Base-by-base conservation (phyloP, 441 rosid species). In the Hura crepitans region DNA sequence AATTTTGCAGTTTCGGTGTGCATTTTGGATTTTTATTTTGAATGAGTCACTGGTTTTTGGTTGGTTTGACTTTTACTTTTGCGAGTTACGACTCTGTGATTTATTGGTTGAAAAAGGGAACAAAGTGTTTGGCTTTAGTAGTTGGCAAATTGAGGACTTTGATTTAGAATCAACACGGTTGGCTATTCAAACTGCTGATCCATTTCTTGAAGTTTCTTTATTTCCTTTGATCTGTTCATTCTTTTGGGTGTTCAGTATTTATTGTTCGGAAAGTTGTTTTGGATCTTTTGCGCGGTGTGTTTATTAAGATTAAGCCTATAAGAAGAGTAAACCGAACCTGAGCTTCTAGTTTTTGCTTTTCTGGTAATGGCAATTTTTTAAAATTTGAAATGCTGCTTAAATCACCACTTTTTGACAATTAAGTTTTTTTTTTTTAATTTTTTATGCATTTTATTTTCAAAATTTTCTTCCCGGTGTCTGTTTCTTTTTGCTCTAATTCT, bases 61-160 rank as follows among this genome's bases (percentile, higher is more conserved):
- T 58, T 75, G 67, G 75, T 70, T 82, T 79, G 83, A 74, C 81
- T 80, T 82, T 80, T 42, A 18, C 20, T 27, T 31, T 56, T 7
- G 42, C 14, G 59, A 51, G 20, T 43, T 71, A 31, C 20, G 61
- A 23, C 54, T 46, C 47, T 66, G 25, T 22, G 57, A 42, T 43
- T 46, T 69, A 15, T 27, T 20, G 59, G 20, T 39, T 6, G 46
- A 20, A 35, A 18, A 65, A 22, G 46, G 59, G 33, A 46, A 49
- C 42, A 51, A 50, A 22, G 68, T 43, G 70, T 54, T 71, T 72
- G 79, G 79, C 75, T 69, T 71, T 54, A 35, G 74, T 69, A 31
- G 80, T 72, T 77, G 74, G 71, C 69, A 28, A 64, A 75, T 60
- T 54, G 28, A 42, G 37, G 55, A 71, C 68, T 63, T 71, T 61